These are phyloP conservation scores for Erigeron canadensis DNA, from an alignment of 129 eudicot genomes.

Conservation along the genomic window DNA sequence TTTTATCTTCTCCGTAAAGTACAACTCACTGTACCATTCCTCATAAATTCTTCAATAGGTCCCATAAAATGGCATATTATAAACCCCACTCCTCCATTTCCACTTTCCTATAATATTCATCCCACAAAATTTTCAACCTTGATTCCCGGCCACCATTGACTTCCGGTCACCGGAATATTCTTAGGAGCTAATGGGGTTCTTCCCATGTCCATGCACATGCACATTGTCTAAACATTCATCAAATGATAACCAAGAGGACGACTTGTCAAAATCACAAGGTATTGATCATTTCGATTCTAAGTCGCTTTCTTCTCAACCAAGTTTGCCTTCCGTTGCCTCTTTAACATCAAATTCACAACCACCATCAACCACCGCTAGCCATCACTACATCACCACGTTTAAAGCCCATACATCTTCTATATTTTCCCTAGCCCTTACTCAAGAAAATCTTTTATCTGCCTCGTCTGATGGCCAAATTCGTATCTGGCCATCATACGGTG, in stretches of 20 bases:
- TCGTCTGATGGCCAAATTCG: conserved; percentile 60
- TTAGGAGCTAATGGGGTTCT: conserved; percentile 34
- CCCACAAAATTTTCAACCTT: conserved; percentile 3
- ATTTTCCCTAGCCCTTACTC: conserved; percentile 54
- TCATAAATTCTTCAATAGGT: conserved; percentile 1
- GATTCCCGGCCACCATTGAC: conserved; percentile 1
- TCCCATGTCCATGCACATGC: conserved; percentile 41
- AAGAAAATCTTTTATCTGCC: conserved; percentile 62
- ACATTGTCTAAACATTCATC: conserved; percentile 23
- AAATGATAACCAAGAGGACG: background rate
- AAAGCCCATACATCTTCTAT: conserved; percentile 66
- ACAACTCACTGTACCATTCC: conserved; percentile 34
- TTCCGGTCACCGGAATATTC: conserved; percentile 21
- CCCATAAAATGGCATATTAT: background rate
- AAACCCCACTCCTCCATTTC: conserved; percentile 19
- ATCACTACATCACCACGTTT: conserved; percentile 61
- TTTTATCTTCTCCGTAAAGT: conserved; percentile 9
- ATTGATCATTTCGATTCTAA: conserved; percentile 21
- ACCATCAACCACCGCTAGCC: conserved; percentile 34
- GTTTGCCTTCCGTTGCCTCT: conserved; percentile 71
- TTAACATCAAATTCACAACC: conserved; percentile 47
- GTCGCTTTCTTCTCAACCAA: conserved; percentile 51
- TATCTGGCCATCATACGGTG: conserved; percentile 44
- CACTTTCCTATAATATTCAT: conserved; percentile 14
- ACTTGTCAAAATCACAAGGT: conserved; percentile 15